Evolutionary conservation across 257 asterid genomes (phyloP).

Genomic region (Penstemon newberryi): DNA sequence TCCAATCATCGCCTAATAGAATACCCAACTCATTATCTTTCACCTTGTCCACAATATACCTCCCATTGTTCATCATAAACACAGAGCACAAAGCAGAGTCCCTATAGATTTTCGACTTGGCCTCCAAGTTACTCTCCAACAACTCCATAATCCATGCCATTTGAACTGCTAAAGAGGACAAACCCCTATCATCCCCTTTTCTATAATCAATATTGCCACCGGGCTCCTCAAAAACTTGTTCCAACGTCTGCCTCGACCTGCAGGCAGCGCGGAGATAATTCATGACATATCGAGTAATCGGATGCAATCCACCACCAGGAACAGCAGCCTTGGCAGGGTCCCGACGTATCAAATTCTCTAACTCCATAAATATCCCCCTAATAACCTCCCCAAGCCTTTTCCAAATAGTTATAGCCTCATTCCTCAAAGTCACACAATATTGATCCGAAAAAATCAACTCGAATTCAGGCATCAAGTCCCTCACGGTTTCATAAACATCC

Average conservation of each 20-base stretch:
- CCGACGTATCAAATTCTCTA: conserved; percentile 87
- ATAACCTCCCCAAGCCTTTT: conserved; percentile 85
- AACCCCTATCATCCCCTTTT: conserved; percentile 57
- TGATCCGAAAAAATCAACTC: conserved; percentile 84
- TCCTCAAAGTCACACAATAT: conserved; percentile 65
- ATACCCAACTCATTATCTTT: conserved; percentile 75
- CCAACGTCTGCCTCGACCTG: conserved; percentile 70
- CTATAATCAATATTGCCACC: conserved; percentile 48
- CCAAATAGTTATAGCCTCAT: conserved; percentile 81
- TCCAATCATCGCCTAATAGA: conserved; percentile 89
- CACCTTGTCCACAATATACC: conserved; percentile 85
- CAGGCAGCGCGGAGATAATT: conserved; percentile 96
- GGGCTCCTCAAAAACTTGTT: conserved; percentile 79
- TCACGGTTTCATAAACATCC: conserved; percentile 82
- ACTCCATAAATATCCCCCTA: conserved; percentile 89
- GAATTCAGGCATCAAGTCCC: conserved; percentile 88
- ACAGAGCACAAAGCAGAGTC: conserved; percentile 73
- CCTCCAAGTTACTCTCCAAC: conserved; percentile 89
- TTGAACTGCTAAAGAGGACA: conserved; percentile 60
- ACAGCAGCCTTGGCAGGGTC: conserved; percentile 86
- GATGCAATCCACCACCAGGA: conserved; percentile 93
- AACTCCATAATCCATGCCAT: conserved; percentile 93
- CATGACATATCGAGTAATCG: conserved; percentile 93
- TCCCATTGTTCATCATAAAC: conserved; percentile 90
- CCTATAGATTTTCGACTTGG: conserved; percentile 75